Conservation (phyloP, 192 early-diverging fungal genomes). For the Obelidium mucronatum region DNA sequence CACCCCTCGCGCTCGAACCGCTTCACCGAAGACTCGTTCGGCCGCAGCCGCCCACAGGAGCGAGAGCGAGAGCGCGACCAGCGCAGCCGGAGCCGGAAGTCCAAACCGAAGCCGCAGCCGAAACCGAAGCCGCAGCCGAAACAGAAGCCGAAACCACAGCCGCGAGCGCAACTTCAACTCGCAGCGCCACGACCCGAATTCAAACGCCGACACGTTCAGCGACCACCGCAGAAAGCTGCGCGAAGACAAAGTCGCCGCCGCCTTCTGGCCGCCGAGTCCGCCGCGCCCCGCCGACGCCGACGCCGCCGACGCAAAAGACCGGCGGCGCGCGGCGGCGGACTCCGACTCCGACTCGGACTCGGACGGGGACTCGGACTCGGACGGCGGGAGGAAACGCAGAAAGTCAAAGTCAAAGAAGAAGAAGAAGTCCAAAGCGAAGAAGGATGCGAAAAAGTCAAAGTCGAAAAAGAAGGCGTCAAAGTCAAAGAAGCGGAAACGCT, state of each 20-base stretch:
- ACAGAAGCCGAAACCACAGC: background rate
- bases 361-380: constrained; percentile 16
- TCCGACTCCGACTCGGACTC: background rate
- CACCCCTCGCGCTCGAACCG: constrained; percentile 18
- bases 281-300: background rate
- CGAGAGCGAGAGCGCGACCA: background rate
- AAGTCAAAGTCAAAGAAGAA: constrained; percentile 7
- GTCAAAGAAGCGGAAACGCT: constrained; percentile 33
- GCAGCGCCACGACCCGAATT: background rate
- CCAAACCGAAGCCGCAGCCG: background rate
- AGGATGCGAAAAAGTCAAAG: constrained; percentile 22
- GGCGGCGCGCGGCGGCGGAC: background rate
- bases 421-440: background rate
- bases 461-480: constrained; percentile 27
- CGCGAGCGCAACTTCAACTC: background rate
- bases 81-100: too few relatives aligned
- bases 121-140: background rate
- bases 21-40: background rate
- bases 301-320: background rate
- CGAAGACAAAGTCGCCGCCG: background rate
- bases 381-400: constrained; percentile 4
- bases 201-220: background rate
- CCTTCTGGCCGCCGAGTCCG: constrained; percentile 25
- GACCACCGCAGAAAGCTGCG: constrained; percentile 4
- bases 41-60: background rate